Conservation (phyloP, 2,329 filamentous ascomycete species). For the Xylariaceae sp. region DNA sequence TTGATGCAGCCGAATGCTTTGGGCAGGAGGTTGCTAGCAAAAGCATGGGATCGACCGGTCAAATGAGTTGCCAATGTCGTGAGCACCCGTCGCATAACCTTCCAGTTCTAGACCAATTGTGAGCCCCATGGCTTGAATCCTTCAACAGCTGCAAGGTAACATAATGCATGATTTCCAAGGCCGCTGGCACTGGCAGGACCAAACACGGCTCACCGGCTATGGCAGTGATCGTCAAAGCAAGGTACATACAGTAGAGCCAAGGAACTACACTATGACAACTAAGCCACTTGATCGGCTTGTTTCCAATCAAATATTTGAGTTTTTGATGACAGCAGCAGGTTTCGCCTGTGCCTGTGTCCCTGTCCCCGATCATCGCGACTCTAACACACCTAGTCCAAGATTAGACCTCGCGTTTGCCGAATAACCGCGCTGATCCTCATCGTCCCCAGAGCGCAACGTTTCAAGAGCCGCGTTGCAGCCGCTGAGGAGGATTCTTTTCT, state of each 20-base stretch:
- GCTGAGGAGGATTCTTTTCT: neutral
- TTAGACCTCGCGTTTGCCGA: conserved; percentile 14
- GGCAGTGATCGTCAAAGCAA: conserved; percentile 14
- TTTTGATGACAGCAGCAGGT: conserved; percentile 7
- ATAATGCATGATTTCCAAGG: neutral
- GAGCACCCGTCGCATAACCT: conserved; percentile 8
- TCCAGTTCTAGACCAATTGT: too few species aligned
- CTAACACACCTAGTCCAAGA: too few species aligned
- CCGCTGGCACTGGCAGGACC: conserved; percentile 1
- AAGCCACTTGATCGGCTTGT: conserved; percentile 2
- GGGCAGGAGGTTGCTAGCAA: conserved; percentile 15
- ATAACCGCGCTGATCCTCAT: conserved; percentile 25
- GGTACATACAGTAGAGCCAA: conserved; percentile 1
- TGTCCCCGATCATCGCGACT: too few species aligned
- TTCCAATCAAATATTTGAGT: conserved; percentile 12
- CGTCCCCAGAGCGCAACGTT: conserved; percentile 7
- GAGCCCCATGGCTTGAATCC: too few species aligned
- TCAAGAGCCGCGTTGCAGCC: conserved; percentile 4
- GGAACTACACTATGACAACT: neutral
- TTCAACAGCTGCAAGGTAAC: conserved; percentile 10
- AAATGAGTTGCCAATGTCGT: conserved; percentile 20
- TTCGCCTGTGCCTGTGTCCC: neutral
- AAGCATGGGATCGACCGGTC: neutral
- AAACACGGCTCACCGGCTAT: conserved; percentile 6
- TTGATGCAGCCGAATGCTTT: neutral